phyloP scores from a whole-genome alignment of 108 stramenopile genomes.

The Phaeodactylum tricornutum region DNA sequence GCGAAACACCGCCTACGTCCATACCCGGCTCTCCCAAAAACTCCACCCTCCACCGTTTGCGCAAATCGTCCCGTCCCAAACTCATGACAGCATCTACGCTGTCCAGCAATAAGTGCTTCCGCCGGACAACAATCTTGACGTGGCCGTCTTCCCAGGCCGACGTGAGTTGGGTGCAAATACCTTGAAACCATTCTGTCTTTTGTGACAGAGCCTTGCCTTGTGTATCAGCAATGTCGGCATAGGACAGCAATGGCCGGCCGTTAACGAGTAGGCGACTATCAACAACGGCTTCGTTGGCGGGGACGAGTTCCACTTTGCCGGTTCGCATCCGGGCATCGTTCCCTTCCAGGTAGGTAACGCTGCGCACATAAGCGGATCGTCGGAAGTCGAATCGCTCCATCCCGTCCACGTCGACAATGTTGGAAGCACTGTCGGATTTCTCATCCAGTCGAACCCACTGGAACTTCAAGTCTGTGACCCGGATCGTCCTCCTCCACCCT shows the following conservation, averaged over 20 bases:
- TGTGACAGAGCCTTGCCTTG: slow-evolving; percentile 52
- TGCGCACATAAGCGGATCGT: slow-evolving; percentile 71
- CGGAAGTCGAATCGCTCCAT: slow-evolving; percentile 55
- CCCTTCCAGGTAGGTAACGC: slow-evolving; percentile 59
- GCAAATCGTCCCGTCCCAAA: slow-evolving; percentile 79
- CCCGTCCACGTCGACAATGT: slow-evolving; percentile 13
- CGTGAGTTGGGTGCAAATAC: slow-evolving; percentile 47
- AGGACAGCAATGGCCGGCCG: slow-evolving; percentile 37
- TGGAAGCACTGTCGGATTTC: slow-evolving; percentile 21
- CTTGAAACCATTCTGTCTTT: slow-evolving; percentile 81
- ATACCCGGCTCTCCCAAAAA: slow-evolving; percentile 92
- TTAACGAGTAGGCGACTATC: slow-evolving; percentile 40
- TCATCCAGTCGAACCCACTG: slow-evolving; percentile 76
- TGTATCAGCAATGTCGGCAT: slow-evolving; percentile 62
- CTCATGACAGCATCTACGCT: slow-evolving; percentile 80
- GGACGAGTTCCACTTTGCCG: slow-evolving; percentile 43
- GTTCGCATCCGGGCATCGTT: slow-evolving; percentile 77
- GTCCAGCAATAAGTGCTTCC: slow-evolving; percentile 67
- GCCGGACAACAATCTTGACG: slow-evolving; percentile 66
- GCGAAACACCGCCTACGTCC: slow-evolving; percentile 95
- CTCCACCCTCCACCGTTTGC: slow-evolving; percentile 87
- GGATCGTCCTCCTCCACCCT: slow-evolving; percentile 79
- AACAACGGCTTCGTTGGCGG: slow-evolving; percentile 67
- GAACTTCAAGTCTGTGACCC: slow-evolving; percentile 81
- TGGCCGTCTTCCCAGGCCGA: slow-evolving; percentile 84